A percentile compares a stretch with the other conserved stretches of the same genome.
Conservation (phyloP, 139 green algal genomes). For the Penium margaritaceum region DNA sequence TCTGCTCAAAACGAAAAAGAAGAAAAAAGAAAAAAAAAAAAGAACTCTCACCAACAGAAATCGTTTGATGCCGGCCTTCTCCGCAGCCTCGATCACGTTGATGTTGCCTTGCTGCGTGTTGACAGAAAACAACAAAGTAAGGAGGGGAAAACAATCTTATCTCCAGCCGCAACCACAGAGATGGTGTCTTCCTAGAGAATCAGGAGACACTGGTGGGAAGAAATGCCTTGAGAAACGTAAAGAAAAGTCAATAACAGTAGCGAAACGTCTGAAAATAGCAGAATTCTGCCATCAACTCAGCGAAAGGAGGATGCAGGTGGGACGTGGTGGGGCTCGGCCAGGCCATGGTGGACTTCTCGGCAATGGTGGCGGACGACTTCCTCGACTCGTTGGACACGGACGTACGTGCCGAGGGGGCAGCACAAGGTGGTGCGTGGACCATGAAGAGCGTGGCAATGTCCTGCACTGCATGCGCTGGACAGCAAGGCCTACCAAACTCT, state of each 20-base stretch:
- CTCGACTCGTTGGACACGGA: constrained; percentile 19
- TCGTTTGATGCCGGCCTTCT: constrained; percentile 71
- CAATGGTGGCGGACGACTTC: constrained; percentile 33
- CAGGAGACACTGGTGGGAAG: too few species aligned
- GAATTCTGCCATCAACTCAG: too few species aligned
- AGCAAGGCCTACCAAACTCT: constrained; percentile 56
- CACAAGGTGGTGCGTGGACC: constrained; percentile 33
- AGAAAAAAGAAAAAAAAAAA: constrained; percentile 9
- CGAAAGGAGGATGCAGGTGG: too few species aligned
- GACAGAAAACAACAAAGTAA: too few species aligned
- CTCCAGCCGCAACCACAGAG: too few species aligned
- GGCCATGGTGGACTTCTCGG: constrained; percentile 46
- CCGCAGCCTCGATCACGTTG: constrained; percentile 86
- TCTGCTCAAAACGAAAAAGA: too few species aligned
- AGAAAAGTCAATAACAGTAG: too few species aligned
- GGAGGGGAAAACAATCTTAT: too few species aligned
- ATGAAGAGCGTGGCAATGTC: constrained; percentile 34
- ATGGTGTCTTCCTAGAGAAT: too few species aligned
- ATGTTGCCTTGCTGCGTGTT: constrained; percentile 86
- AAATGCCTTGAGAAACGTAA: too few species aligned
- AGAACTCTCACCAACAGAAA: constrained; percentile 79
- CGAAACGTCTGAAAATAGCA: too few species aligned
- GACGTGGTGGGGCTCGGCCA: constrained; percentile 43
- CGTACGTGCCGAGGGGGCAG: constrained; percentile 15
- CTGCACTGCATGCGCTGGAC: constrained; percentile 37